Base-by-base conservation (phyloP, 768 basidiomycete species). In the Mycena filopes region DNA sequence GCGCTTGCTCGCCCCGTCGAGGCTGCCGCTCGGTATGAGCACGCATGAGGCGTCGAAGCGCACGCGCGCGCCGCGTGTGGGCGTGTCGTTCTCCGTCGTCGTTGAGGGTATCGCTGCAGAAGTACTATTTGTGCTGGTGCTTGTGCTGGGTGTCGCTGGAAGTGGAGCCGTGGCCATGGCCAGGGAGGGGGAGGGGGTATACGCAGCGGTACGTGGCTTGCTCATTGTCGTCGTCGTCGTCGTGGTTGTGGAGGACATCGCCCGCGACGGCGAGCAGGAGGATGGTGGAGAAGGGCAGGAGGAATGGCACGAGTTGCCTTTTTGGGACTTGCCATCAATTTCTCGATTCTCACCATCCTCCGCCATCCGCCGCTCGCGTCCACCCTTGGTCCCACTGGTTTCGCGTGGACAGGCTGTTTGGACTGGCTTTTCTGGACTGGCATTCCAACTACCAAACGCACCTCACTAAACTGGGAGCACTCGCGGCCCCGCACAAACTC, bases 11-110 rank as follows among this genome's bases (percentile, higher is more conserved):
- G 75, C 73, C 1, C 71, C 70, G n/a, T n/a, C n/a, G n/a, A n/a
- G n/a, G 18, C 71, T 73, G 55, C 47, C 36, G 48, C 90, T 86
- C n/a, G 92, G 92, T 60, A 94, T 93, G 70, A 94, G 83, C 5
- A 91, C 80, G 63, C 92, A 93, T 71, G 89, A 84, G 56, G 81
- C 80, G 79, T 93, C 86, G 77, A 94, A 94, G 60, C 92, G 84
- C 5, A 93, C 92, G 25, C 63, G 63, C 12, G 62, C 21, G 47
- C n/a, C n/a, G n/a, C n/a, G n/a, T n/a, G 15, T 21, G 26, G 31
- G 26, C 2, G 0, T 21, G 55, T 16, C 29, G 43, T 46, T 33
- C 11, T 12, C 15, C 16, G 42, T 59, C 31, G 47, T 26, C 4
- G 48, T 38, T 9, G 47, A 13, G 4, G 33, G 13, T 12, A 21